These are phyloP conservation scores for Silybum marianum DNA, from an alignment of 129 eudicot species.

Conservation along the genomic window DNA sequence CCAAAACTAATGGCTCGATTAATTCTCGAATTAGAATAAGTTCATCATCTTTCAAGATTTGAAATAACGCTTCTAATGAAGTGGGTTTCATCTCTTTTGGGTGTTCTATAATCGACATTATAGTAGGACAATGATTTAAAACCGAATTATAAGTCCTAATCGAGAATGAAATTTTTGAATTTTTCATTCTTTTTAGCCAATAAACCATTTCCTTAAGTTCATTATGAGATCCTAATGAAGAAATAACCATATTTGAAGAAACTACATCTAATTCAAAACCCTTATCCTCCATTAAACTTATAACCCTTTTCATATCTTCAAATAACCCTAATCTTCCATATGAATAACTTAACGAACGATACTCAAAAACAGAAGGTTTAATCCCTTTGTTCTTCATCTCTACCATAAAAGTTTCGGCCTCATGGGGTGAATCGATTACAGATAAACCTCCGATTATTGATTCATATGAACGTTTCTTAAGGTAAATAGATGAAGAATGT, in stretches of 20 bases:
- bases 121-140: constrained; percentile 65
- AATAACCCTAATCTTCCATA: constrained; percentile 75
- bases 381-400: constrained; percentile 62
- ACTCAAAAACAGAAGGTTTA: constrained; percentile 56
- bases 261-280: constrained; percentile 68
- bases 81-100: constrained; percentile 48
- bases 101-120: constrained; percentile 51
- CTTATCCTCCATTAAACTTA: constrained; percentile 52
- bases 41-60: constrained; percentile 42
- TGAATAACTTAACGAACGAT: constrained; percentile 60
- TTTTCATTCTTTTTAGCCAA: constrained; percentile 69
- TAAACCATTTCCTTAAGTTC: constrained; percentile 55
- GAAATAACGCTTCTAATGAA: constrained; percentile 51
- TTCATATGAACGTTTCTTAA: constrained; percentile 51
- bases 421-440: constrained; percentile 50
- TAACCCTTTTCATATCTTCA: constrained; percentile 66
- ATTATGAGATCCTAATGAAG: constrained; percentile 61
- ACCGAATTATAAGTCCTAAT: constrained; percentile 76
- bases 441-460: constrained; percentile 63
- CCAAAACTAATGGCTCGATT: constrained; percentile 52
- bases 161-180: constrained; percentile 43
- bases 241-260: constrained; percentile 76
- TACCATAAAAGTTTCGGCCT: constrained; percentile 59
- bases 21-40: constrained; percentile 50
- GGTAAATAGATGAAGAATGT: constrained; percentile 47